These are phyloP conservation scores for Quercus berberidifolia DNA, from an alignment of 306 rosid species.

Conservation along the genomic window DNA sequence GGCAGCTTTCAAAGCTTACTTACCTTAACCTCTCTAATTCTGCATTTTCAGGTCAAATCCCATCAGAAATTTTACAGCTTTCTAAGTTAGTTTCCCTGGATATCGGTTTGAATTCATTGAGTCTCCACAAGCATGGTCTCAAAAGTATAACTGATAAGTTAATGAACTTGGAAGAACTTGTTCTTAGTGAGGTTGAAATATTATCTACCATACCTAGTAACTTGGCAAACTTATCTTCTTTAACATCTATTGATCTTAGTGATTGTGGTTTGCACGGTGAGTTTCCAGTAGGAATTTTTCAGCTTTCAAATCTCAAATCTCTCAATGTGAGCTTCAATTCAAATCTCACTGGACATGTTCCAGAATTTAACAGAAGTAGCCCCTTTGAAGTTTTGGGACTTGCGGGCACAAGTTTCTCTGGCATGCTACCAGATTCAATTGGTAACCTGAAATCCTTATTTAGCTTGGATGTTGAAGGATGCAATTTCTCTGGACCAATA, in stretches of 20 bases:
- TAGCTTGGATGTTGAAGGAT: fast-evolving
- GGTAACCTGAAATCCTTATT: background rate
- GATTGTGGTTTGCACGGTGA: background rate
- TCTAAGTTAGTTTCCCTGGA: background rate
- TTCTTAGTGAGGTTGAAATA: background rate
- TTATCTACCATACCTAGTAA: background rate
- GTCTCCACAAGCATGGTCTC: background rate
- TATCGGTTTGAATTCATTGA: background rate
- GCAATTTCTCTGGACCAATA: background rate
- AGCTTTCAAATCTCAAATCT: background rate
- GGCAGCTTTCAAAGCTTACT: too few relatives aligned
- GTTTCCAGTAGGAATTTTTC: background rate
- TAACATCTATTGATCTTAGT: fast-evolving
- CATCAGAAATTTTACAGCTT: background rate
- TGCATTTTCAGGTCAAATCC: background rate
- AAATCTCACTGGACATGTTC: background rate
- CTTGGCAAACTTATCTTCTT: background rate
- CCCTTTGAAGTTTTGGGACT: background rate
- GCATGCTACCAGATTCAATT: background rate
- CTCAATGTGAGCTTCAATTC: background rate
- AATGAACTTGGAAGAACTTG: background rate
- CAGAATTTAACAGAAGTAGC: too few relatives aligned
- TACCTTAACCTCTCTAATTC: background rate
- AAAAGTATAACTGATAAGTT: background rate
- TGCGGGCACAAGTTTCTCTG: background rate